Evolutionary conservation across 495 filamentous ascomycete species (phyloP).

Genomic region (Tuber indicum): DNA sequence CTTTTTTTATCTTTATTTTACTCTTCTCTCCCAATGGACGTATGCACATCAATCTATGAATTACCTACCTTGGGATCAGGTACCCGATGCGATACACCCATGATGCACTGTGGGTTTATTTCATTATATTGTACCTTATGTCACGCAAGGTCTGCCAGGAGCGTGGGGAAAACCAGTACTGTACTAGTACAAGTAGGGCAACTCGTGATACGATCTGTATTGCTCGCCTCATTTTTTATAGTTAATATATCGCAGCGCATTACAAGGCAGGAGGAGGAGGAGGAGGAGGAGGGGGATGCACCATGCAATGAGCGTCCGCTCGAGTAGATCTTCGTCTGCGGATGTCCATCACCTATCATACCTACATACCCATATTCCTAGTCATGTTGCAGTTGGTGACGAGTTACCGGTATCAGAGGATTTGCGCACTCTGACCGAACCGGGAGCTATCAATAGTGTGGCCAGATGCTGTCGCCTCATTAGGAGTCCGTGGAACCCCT

Average conservation of each 20-base stretch:
- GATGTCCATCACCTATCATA: background rate
- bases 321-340: background rate
- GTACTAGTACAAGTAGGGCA: background rate
- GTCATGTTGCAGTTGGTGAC: background rate
- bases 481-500: background rate
- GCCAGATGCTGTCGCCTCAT: background rate
- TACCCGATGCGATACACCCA: background rate
- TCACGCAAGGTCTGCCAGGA: background rate
- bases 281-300: background rate
- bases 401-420: background rate
- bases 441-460: background rate
- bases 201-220: background rate
- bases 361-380: background rate
- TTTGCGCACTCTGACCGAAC: background rate
- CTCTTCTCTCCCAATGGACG: background rate
- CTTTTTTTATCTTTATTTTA: background rate
- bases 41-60: background rate
- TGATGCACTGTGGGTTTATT: background rate
- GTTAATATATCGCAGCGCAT: background rate
- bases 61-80: background rate
- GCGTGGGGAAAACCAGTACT: background rate
- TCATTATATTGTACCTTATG: background rate
- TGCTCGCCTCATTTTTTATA: background rate
- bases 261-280: background rate
- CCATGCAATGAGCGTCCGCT: background rate